A percentile compares a stretch with the other conserved stretches of the same genome.
phyloP scores from a whole-genome alignment of 768 basidiomycete genomes.

The Lactarius tabidus region DNA sequence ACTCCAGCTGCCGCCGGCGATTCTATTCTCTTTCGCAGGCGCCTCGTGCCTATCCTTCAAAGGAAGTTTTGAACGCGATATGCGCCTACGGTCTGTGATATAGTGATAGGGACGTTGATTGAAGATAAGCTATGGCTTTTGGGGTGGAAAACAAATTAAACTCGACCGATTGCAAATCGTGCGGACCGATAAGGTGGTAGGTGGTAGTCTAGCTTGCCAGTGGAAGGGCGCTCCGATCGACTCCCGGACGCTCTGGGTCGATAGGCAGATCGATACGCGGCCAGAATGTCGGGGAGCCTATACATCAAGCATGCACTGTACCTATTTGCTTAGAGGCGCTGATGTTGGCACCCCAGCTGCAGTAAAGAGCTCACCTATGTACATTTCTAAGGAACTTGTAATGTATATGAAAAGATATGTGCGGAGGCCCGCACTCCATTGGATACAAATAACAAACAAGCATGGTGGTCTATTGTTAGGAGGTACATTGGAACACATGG shows the following conservation, averaged over 20 bases:
- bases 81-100: constrained; percentile 7
- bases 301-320: no score
- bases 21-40: neutral
- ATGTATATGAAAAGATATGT: no score
- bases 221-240: neutral
- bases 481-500: no score
- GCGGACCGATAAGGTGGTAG: constrained; percentile 1
- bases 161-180: constrained; percentile 5
- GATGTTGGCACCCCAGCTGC: no score
- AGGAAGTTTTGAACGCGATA: constrained; percentile 1
- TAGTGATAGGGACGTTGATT: neutral
- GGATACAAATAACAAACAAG: no score
- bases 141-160: neutral
- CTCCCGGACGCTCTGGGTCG: neutral
- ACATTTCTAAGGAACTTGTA: no score
- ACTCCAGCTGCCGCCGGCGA: neutral
- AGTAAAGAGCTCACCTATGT: no score
- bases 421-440: no score
- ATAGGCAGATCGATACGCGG: neutral
- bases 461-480: no score
- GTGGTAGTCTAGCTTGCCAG: neutral
- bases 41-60: constrained; percentile 9
- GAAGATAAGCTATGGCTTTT: constrained; percentile 8
- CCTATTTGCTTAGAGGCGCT: no score
- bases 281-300: neutral